These are phyloP conservation scores for Pleurotus tuoliensis DNA, from an alignment of 768 basidiomycete genomes.

Conservation along the genomic window DNA sequence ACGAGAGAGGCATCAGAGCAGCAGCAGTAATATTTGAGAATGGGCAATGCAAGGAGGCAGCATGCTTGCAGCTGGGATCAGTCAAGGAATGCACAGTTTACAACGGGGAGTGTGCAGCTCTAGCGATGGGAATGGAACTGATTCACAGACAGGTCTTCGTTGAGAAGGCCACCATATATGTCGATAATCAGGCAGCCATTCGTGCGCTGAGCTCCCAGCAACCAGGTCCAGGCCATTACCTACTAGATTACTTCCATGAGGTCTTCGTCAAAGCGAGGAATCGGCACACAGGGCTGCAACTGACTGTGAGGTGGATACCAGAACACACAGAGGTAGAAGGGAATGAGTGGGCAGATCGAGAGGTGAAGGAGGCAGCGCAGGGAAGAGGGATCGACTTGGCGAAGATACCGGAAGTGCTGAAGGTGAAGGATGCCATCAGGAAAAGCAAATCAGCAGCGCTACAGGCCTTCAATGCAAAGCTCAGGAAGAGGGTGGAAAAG, in stretches of 20 bases:
- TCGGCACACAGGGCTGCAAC: background rate
- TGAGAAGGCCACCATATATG: background rate
- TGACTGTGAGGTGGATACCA: slow-evolving; percentile 15
- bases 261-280: background rate
- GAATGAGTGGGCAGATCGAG: slow-evolving; percentile 20
- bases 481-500: slow-evolving; percentile 3
- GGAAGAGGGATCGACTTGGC: background rate
- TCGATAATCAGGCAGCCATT: slow-evolving; percentile 15
- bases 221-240: slow-evolving; percentile 1
- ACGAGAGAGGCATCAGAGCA: background rate
- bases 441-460: slow-evolving; percentile 13
- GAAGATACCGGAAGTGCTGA: slow-evolving; percentile 8
- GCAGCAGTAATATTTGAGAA: slow-evolving; percentile 10
- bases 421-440: slow-evolving; percentile 9
- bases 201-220: background rate
- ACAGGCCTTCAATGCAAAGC: slow-evolving; percentile 1
- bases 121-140: slow-evolving; percentile 21
- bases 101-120: slow-evolving; percentile 25
- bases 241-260: slow-evolving; percentile 6
- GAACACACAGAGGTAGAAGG: slow-evolving; percentile 21
- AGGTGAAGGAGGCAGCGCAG: slow-evolving; percentile 13
- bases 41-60: background rate
- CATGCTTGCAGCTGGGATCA: slow-evolving; percentile 18
- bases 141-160: slow-evolving; percentile 10
- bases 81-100: slow-evolving; percentile 21